Base-by-base conservation (phyloP, 768 basidiomycete species). In the Tephrocybe sp. region DNA sequence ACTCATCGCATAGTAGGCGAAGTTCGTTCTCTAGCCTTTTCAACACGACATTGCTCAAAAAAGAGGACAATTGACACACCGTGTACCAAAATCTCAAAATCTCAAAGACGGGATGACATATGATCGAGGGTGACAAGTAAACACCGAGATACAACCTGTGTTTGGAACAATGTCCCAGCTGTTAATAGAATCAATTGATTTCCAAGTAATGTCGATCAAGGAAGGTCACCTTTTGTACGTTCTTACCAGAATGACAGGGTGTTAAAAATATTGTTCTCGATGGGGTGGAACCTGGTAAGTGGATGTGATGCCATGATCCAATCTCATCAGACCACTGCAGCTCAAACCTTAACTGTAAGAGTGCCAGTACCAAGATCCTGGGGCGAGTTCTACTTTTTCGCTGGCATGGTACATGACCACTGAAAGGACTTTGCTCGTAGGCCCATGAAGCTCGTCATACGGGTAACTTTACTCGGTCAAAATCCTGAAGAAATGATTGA, bases 311-410 rank as follows among this genome's bases (percentile, higher is more conserved):
- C 41, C 21, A 42, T 27, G 42, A 43, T 43, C 31, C 42, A 27
- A 55, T 55, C 50, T 49, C 50, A 37, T 31, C 37, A 27, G 31
- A 24, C 30, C 16, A 49, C 9, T 25, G 24, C 25, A 50, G 25
- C 24, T 39, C 33, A 43, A 45, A 55, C 42, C 31, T 44, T 52
- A 52, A 55, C 36, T 45, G 13, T 39, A 40, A 47, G 31, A 9
- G 16, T 47, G 30, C 47, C 11, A 7, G 29, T 22, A 45, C 40
- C 42, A 44, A 48, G 21, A 39, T 38, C 42, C 37, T 48, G 49
- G 38, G 33, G 33, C 15, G 19, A 16, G 12, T 27, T 39, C 8
- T 19, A 25, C 27, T 30, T 33, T 21, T 27, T 40, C 40, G 27
- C 11, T 11, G 11, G n/a, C n/a, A n/a, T n/a, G n/a, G n/a, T n/a